A percentile compares a stretch with the other conserved stretches of the same genome.
Conservation (phyloP, 129 eudicot genomes). For the Artemisia tridentata region DNA sequence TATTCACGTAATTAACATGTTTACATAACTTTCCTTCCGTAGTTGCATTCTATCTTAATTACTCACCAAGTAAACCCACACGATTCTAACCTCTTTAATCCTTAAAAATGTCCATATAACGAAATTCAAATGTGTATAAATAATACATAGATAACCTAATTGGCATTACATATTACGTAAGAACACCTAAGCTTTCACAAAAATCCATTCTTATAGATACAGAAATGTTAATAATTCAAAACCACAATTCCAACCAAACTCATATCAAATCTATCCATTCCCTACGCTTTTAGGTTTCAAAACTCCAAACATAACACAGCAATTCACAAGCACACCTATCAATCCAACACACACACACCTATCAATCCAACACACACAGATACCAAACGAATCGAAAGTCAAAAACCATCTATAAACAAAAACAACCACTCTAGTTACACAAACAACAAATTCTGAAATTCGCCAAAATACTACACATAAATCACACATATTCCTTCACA, state of each 20-base stretch:
- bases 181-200: constrained; percentile 17
- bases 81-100: constrained; percentile 2
- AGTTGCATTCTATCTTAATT: constrained; percentile 7
- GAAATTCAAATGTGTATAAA: not conserved
- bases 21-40: not conserved
- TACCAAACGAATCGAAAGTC: constrained; percentile 9
- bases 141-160: constrained; percentile 7
- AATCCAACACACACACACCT: not conserved
- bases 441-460: not conserved
- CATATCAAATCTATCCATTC: not conserved
- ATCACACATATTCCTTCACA: not conserved
- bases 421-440: not conserved
- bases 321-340: not conserved
- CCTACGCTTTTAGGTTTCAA: constrained; percentile 3
- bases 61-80: not conserved
- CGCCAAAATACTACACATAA: constrained; percentile 3
- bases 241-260: not conserved
- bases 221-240: not conserved
- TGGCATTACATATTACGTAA: constrained; percentile 9
- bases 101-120: not conserved
- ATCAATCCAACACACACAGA: not conserved
- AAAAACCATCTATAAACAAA: constrained; percentile 6
- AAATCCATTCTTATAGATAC: not conserved
- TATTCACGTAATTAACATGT: not conserved
- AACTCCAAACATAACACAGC: constrained; percentile 3